Evolutionary conservation across 176 grass and related monocot species (phyloP), one percentile per base, ranked within the genome.

Genomic region (Puccinellia tenuiflora): DNA sequence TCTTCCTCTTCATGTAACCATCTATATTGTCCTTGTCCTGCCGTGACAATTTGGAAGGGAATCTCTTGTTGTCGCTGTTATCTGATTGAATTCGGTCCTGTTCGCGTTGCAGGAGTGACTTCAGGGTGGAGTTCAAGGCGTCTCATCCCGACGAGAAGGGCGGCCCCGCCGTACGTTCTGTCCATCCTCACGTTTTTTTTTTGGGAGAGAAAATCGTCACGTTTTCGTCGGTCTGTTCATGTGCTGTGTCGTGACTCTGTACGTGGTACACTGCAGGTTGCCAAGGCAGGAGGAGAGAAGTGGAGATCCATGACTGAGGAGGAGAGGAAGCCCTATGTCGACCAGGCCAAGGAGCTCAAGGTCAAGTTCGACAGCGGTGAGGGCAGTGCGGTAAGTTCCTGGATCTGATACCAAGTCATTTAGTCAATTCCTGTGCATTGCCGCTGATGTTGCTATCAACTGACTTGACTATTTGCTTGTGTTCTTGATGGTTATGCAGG

Each of bases 1-100:
- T 93, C 89, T 93, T 99, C 82, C 71, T 99, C 56, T 96, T 99
- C 85, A 87, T 99, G 92, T 95, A 90, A 54, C 26, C 35, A 2
- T 15, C 56, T 0, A 1, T 3, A 2, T 26, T 38, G 1, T 29
- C 75, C 35, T 43, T 29, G 16, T 43, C 37, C 8, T 61, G 37
- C 15, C 5, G 28, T 42, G 1, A 9, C 75, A 18, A 26, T 31
- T 37, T 4, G 5, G 39, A 40, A 68, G 26, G 2, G 34, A 25
- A 21, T 21, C 26, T 73, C 16, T 47, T 72, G 2, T 43, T 47
- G 42, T 29, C 5, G 17, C 63, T 73, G 45, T 51, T 17, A 50
- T 18, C 71, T 74, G 45, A 74, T 17, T 6, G 12, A 1, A 3
- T 5, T 2, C 28, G 25, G 15, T 20, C 51, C 16, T 5, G 46